phyloP scores from a whole-genome alignment of 192 early-diverging fungal species.

The Paraglomus occultum region DNA sequence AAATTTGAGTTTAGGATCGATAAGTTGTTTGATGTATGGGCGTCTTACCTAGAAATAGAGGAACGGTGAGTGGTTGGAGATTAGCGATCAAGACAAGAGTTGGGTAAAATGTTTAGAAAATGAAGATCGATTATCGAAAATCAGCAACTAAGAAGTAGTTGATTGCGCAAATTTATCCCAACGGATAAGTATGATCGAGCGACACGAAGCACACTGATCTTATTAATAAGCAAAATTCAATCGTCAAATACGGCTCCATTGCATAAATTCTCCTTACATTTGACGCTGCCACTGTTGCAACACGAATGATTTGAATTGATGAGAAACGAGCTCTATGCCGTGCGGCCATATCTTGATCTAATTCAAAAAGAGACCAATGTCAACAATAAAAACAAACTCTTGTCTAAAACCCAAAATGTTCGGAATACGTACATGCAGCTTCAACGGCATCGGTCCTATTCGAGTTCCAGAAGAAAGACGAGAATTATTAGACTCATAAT shows the following conservation, averaged over 20 bases:
- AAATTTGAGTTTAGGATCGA: constrained; percentile 90
- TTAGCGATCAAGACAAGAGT: too few relatives aligned
- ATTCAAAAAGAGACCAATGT: neutral
- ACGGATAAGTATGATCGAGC: too few relatives aligned
- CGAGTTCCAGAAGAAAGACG: neutral
- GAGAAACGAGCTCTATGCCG: constrained; percentile 97
- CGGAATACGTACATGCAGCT: constrained; percentile 52
- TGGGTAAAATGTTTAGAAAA: too few relatives aligned
- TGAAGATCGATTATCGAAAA: too few relatives aligned
- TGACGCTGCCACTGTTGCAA: constrained; percentile 82
- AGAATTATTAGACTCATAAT: neutral
- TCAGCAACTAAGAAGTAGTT: too few relatives aligned
- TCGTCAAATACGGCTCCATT: neutral
- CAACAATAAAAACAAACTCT: neutral
- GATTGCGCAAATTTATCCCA: too few relatives aligned
- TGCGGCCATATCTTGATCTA: constrained; percentile 87
- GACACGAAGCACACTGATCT: too few relatives aligned
- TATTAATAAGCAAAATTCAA: too few relatives aligned
- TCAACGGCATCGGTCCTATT: constrained; percentile 57
- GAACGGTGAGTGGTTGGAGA: too few relatives aligned
- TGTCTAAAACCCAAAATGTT: neutral
- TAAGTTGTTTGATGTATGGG: constrained; percentile 96
- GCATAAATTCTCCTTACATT: constrained; percentile 56
- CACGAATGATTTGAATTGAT: constrained; percentile 99
- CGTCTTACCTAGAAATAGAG: constrained; percentile 58